A percentile compares a stretch with the other conserved stretches of the same genome.
These are phyloP conservation scores for Pistacia vera DNA, from an alignment of 345 rosid genomes.

Conservation along the genomic window DNA sequence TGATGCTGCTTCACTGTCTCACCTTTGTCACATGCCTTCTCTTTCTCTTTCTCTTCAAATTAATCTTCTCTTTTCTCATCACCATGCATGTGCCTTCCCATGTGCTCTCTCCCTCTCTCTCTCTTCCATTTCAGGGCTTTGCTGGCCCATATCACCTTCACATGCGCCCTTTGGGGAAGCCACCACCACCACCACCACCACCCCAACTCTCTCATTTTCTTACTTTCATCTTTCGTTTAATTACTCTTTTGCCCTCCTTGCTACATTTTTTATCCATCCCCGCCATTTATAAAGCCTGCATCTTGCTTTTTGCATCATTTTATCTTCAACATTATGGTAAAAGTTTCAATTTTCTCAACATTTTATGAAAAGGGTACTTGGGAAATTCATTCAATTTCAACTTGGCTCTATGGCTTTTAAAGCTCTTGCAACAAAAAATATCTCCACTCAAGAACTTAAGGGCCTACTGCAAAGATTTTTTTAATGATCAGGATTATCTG, in stretches of 20 bases:
- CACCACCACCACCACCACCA: background rate
- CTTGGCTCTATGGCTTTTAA: too few relatives aligned
- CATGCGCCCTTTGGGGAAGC: slow-evolving; percentile 58
- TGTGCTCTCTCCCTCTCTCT: slow-evolving; percentile 26
- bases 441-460: too few relatives aligned
- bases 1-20: slow-evolving; percentile 52
- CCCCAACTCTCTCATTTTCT: background rate
- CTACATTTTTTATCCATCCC: background rate
- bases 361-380: too few relatives aligned
- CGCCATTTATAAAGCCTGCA: background rate
- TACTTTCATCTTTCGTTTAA: background rate
- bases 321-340: too few relatives aligned
- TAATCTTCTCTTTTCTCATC: background rate
- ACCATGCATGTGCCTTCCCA: slow-evolving; percentile 37
- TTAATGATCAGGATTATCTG: too few relatives aligned
- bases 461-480: too few relatives aligned
- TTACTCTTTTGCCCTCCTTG: slow-evolving; percentile 15
- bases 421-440: too few relatives aligned
- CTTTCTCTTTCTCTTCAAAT: slow-evolving; percentile 6
- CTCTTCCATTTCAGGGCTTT: slow-evolving; percentile 26
- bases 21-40: slow-evolving; percentile 32
- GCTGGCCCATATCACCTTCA: slow-evolving; percentile 68
- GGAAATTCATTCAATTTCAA: too few relatives aligned
- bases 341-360: too few relatives aligned
- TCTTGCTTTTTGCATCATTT: background rate